Percentiles rank a stretch among this genome's conserved stretches.
These are phyloP conservation scores for Kodamaea hsintzibuensis DNA, from an alignment of 805 yeast genomes.

Conservation along the genomic window DNA sequence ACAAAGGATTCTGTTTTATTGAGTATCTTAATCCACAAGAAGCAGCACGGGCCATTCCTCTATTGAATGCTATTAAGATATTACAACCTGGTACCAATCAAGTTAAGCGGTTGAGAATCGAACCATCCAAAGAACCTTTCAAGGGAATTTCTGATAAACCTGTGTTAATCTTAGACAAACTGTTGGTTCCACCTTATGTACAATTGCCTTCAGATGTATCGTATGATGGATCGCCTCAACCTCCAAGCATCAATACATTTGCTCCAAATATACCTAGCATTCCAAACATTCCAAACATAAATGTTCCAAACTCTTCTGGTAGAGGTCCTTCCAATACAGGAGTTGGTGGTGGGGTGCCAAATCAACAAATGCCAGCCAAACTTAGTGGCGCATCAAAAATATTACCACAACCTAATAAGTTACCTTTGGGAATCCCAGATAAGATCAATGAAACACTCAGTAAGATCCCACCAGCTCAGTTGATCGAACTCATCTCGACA, in stretches of 20 bases:
- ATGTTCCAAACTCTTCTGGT: neutral
- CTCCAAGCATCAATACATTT: constrained; percentile 1
- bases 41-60: constrained; percentile 49
- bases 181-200: constrained; percentile 57
- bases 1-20: constrained; percentile 68
- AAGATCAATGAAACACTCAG: constrained; percentile 62
- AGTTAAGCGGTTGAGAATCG: constrained; percentile 51
- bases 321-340: neutral
- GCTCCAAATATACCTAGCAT: constrained; percentile 1
- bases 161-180: constrained; percentile 44
- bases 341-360: too few species aligned
- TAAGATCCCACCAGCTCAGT: constrained; percentile 66
- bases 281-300: neutral
- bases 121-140: constrained; percentile 60
- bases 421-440: constrained; percentile 53
- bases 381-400: constrained; percentile 54
- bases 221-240: constrained; percentile 3
- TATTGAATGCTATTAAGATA: constrained; percentile 46
- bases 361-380: constrained; percentile 38
- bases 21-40: constrained; percentile 55
- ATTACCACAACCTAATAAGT: constrained; percentile 50
- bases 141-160: constrained; percentile 41
- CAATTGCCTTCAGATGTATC: constrained; percentile 48
- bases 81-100: constrained; percentile 25
- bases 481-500: constrained; percentile 68